phyloP scores from a whole-genome alignment of 2,329 filamentous ascomycete species.

The Achaetomium macrosporum region DNA sequence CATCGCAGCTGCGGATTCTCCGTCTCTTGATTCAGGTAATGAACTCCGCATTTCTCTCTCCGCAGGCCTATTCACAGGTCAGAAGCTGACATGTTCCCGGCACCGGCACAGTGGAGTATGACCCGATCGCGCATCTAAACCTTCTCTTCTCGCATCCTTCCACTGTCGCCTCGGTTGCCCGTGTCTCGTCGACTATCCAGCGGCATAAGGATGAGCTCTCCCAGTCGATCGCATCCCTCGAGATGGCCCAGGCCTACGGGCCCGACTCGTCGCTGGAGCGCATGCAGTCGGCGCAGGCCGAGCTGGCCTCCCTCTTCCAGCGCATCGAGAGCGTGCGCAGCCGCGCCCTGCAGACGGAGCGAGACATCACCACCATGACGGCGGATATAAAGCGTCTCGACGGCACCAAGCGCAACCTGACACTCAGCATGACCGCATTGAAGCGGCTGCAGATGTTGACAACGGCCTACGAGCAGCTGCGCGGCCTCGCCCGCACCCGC shows the following conservation, averaged over 20 bases:
- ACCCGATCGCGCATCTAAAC: conserved; percentile 90
- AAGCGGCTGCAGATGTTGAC: conserved; percentile 98
- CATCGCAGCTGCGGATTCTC: conserved; percentile 14
- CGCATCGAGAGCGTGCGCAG: conserved; percentile 92
- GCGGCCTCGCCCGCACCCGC: conserved; percentile 71
- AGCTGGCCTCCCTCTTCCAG: conserved; percentile 82
- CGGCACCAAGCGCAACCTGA: conserved; percentile 92
- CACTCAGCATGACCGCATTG: conserved; percentile 93
- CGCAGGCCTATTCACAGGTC: not conserved
- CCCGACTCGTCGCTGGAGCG: conserved; percentile 83
- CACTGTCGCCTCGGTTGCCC: conserved; percentile 68
- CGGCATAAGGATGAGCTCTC: conserved; percentile 78
- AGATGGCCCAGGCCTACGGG: conserved; percentile 73
- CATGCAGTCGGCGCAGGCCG: conserved; percentile 84
- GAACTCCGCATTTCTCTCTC: not conserved
- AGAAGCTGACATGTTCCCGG: conserved; percentile 13
- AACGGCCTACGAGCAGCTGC: conserved; percentile 95
- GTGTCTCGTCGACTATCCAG: conserved; percentile 68
- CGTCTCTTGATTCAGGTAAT: conserved; percentile 25
- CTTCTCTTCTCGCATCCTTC: conserved; percentile 87
- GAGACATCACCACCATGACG: conserved; percentile 96
- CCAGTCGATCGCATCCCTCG: conserved; percentile 65
- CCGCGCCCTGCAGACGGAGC: conserved; percentile 85
- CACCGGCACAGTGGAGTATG: conserved; percentile 60
- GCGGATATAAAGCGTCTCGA: conserved; percentile 97